Evolutionary conservation across 441 rosid species (phyloP), one percentile per base, ranked within the genome.

Genomic region (Croton laevigatus): DNA sequence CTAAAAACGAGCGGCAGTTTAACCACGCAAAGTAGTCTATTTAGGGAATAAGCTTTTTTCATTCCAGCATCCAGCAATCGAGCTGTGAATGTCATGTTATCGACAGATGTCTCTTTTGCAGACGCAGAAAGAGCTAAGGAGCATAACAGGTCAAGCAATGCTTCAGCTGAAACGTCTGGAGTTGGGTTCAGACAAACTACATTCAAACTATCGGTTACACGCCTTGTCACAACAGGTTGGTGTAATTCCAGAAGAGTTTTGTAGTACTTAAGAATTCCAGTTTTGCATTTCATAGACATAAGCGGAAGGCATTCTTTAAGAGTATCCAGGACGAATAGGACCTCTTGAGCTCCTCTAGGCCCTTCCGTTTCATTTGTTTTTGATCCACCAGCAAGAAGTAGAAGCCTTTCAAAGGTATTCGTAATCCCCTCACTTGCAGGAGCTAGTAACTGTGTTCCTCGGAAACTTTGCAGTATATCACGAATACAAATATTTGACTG

Each of bases 61-160:
- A 88, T 85, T 80, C 99, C 99, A 66, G 77, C 84, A 79, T 85
- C 92, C 76, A 95, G 78, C 76, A 95, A 76, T 13, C 93, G 93
- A 57, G 98, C 94, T 65, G 91, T 84, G 75, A 80, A 83, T 14
- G 91, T 86, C 86, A 91, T 69, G 71, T 81, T 78, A 81, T 88
- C 98, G 12, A 83, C 91, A 73, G 94, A 85, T 12, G 90, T 85
- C 75, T 89, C 98, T 51, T 80, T 80, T 3, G 81, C 59, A 6
- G 97, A 84, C 44, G 83, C 82, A 40, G 73, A 79, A 58, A 75
- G 75, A 64, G 97, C 94, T 45, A 89, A 76, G n/a, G 73, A 77
- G 67, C 86, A 82, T 69, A 95, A 82, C 64, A 89, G 74, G 53
- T 92, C 91, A 10, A 89, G 84, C 79, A 95, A 79, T 11, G 75